Percentiles rank a stretch among this genome's conserved stretches.
Conservation (phyloP, 2,329 filamentous ascomycete genomes). For the Coniochaeta prunicola region DNA sequence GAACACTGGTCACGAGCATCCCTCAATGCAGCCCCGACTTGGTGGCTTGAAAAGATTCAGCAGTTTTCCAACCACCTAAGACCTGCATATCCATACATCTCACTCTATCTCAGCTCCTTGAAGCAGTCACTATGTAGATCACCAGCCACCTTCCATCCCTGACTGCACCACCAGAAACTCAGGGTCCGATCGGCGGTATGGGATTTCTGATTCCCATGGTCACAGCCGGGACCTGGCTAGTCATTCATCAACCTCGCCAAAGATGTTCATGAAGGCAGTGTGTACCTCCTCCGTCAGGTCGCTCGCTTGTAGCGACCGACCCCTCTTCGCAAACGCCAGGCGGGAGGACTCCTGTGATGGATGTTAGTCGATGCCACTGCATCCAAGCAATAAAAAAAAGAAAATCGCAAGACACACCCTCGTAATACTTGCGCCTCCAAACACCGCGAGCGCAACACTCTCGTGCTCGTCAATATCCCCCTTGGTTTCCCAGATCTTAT, state of each 20-base stretch:
- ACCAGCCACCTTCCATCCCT: neutral
- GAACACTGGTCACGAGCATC: neutral
- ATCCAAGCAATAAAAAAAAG: neutral
- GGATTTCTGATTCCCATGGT: constrained; percentile 6
- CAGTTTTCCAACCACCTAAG: neutral
- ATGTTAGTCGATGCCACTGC: neutral
- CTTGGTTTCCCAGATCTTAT: constrained; percentile 66
- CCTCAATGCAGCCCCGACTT: neutral
- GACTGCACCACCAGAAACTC: neutral
- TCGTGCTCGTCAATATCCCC: constrained; percentile 26
- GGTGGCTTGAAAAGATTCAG: neutral
- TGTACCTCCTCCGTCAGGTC: constrained; percentile 91
- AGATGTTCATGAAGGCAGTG: constrained; percentile 67
- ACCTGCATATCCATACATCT: neutral
- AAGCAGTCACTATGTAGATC: neutral
- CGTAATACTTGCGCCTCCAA: constrained; percentile 80
- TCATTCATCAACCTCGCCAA: constrained; percentile 60
- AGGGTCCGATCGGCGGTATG: neutral
- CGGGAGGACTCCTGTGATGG: constrained; percentile 64
- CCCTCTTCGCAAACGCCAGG: constrained; percentile 77
- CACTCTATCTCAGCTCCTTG: neutral
- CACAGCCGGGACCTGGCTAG: constrained; percentile 14
- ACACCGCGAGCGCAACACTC: constrained; percentile 72
- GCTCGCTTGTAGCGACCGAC: constrained; percentile 82
- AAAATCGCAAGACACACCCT: constrained; percentile 46